Conservation (phyloP, 192 early-diverging fungal species). For the Gamsiella multidivaricata region DNA sequence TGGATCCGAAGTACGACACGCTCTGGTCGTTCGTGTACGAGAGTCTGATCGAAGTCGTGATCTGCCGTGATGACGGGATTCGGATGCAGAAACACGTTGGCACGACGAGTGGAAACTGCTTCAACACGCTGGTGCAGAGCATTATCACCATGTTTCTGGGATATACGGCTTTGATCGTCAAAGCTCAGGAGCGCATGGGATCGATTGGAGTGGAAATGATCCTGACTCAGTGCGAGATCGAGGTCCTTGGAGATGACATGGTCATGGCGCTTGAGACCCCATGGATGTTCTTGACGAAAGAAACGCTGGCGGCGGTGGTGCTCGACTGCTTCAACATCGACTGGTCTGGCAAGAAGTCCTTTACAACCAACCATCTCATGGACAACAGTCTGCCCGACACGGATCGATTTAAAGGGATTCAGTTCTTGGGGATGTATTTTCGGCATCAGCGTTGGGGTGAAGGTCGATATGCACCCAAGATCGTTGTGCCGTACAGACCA, state of each 20-base stretch:
- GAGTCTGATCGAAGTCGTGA: slow-evolving; percentile 31
- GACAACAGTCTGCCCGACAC: slow-evolving; percentile 6
- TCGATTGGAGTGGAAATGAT: slow-evolving; percentile 15
- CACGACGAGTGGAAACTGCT: slow-evolving; percentile 48
- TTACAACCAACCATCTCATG: slow-evolving; percentile 29
- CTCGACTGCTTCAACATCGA: slow-evolving; percentile 38
- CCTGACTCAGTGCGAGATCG: slow-evolving; percentile 25
- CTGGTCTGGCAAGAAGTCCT: slow-evolving; percentile 47
- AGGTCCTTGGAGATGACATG: slow-evolving; percentile 47
- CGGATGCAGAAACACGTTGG: slow-evolving; percentile 45
- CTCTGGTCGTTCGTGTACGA: slow-evolving; percentile 42
- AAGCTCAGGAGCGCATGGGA: slow-evolving; percentile 12
- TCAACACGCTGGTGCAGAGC: slow-evolving; percentile 46
- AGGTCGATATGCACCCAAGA: slow-evolving; percentile 24
- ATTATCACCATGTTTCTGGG: slow-evolving; percentile 42
- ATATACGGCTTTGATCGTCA: slow-evolving; percentile 35
- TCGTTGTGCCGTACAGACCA: slow-evolving; percentile 37
- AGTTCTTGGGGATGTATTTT: slow-evolving; percentile 42
- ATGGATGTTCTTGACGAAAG: slow-evolving; percentile 25
- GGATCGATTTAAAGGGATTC: slow-evolving; percentile 21
- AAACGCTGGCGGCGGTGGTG: slow-evolving; percentile 20
- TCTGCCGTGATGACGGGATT: slow-evolving; percentile 49
- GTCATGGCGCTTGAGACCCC: slow-evolving; percentile 34
- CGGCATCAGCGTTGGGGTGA: slow-evolving; percentile 28
- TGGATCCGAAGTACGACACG: slow-evolving; percentile 26